Base-by-base conservation (phyloP, 495 filamentous ascomycete species). In the Hypoxylon fuscum region DNA sequence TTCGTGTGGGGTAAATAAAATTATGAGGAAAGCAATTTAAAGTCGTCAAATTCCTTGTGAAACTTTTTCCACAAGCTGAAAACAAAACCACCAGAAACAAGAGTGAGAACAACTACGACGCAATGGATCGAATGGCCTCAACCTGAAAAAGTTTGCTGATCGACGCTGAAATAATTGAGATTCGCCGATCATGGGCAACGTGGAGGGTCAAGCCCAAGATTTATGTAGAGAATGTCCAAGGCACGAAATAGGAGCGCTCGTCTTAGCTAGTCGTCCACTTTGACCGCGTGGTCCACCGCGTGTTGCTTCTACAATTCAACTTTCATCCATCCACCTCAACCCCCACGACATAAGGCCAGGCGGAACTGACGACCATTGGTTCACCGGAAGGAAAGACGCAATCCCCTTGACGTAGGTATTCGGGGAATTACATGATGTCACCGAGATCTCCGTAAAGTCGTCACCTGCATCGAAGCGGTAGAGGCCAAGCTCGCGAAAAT, bases 361-460 rank as follows among this genome's bases (percentile, higher is more conserved):
- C 21, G 14, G 29, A 17, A 52, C 42, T 23, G 25, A 14, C 17
- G 20, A 21, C 9, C 21, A 5, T 43, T 59, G 38, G 45, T 40
- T 38, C 48, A 15, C 40, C 27, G 41, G 44, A 23, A 32, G 27
- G n/a, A 12, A 35, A 48, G 21, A 43, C 46, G 27, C 25, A 20
- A 34, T 60, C 12, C 46, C n/a, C 41, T 18, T 56, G 55, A 56
- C 40, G 51, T 52, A 31, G 45, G 18, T 22, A 8, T 11, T 55
- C 50, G 43, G 59, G 49, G 59, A 42, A 49, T 62, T 49, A 56
- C 11, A 66, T 66, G 62, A 66, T 66, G 62, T 61, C 62, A 66
- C 56, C 27, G 32, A 0, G 62, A 50, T 56, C 38, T 41, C 25
- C 38, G 3, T 5, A 15, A 18, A 22, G n/a, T 11, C 21, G 45